Evolutionary conservation across 306 rosid genomes (phyloP).

Genomic region (Oemleria cerasiformis): DNA sequence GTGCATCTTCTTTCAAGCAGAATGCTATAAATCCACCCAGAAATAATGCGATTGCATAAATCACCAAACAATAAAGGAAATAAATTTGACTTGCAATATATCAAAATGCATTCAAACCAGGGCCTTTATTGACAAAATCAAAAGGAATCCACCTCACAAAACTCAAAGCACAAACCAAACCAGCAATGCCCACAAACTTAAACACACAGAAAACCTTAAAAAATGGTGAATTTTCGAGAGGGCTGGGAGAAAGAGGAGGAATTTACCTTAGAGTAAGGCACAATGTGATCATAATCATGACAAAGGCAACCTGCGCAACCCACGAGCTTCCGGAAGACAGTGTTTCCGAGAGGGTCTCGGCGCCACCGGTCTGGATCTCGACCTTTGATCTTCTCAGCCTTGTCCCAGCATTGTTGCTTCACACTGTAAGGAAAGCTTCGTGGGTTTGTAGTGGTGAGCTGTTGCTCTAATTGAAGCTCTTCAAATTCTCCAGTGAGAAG

Average conservation of each 20-base stretch:
- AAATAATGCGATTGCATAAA: not conserved
- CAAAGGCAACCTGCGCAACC: conserved; percentile 95
- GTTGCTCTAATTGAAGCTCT: conserved; percentile 28
- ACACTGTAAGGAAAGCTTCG: conserved; percentile 70
- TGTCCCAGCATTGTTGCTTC: conserved; percentile 87
- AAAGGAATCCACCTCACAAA: conserved; percentile 12
- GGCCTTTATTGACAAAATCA: not conserved
- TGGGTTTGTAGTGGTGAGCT: conserved; percentile 40
- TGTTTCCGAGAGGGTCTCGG: conserved; percentile 77
- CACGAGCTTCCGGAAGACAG: conserved; percentile 74
- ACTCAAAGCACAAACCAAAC: conserved; percentile 1
- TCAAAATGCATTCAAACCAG: not conserved
- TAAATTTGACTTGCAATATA: not conserved
- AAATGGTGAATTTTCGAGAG: not conserved
- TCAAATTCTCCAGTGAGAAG: not conserved
- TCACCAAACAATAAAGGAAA: not conserved
- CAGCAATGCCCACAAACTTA: not conserved
- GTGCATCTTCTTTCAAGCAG: not conserved
- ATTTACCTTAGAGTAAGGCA: conserved; percentile 83
- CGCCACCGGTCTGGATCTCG: conserved; percentile 96
- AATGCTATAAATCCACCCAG: not conserved
- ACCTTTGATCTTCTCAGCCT: conserved; percentile 79
- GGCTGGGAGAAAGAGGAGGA: not conserved
- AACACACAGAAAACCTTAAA: not conserved
- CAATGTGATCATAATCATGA: conserved; percentile 82